Evolutionary conservation across 345 rosid genomes (phyloP).

Genomic region (Diplotaxis tenuifolia): DNA sequence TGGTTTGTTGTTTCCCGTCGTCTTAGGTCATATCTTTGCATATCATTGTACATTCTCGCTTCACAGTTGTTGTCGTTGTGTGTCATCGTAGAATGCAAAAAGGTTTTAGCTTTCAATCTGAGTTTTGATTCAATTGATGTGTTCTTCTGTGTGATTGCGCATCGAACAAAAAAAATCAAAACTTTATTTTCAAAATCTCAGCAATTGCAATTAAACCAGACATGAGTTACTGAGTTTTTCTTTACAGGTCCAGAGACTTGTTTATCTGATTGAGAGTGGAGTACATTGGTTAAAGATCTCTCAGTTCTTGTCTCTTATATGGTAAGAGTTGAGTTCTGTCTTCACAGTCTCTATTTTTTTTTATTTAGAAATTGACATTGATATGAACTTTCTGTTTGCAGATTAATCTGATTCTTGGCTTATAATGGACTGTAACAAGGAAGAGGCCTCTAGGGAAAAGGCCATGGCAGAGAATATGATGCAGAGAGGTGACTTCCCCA

Average conservation of each 20-base stretch:
- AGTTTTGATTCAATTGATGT: background rate
- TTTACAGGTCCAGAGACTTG: background rate
- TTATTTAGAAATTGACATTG: background rate
- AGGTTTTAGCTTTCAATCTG: background rate
- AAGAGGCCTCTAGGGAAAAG: slow-evolving; percentile 77
- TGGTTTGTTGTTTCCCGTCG: background rate
- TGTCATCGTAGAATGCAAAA: background rate
- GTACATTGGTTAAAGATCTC: background rate
- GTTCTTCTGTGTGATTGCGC: background rate
- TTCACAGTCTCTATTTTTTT: background rate
- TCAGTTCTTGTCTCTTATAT: slow-evolving; percentile 7
- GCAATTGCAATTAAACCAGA: background rate
- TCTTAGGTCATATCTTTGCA: background rate
- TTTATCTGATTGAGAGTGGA: background rate
- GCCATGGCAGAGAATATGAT: slow-evolving; percentile 61
- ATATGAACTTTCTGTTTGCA: slow-evolving; percentile 7
- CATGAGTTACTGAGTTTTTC: background rate
- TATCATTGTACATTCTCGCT: background rate
- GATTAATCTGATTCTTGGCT: background rate
- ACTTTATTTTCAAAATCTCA: background rate
- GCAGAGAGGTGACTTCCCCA: slow-evolving; percentile 54
- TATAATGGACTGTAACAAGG: slow-evolving; percentile 83
- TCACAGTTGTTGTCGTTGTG: background rate
- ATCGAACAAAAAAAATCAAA: background rate
- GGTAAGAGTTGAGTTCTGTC: slow-evolving; percentile 5